Conservation (phyloP, 148 eudicot genomes). For the Cornus florida region DNA sequence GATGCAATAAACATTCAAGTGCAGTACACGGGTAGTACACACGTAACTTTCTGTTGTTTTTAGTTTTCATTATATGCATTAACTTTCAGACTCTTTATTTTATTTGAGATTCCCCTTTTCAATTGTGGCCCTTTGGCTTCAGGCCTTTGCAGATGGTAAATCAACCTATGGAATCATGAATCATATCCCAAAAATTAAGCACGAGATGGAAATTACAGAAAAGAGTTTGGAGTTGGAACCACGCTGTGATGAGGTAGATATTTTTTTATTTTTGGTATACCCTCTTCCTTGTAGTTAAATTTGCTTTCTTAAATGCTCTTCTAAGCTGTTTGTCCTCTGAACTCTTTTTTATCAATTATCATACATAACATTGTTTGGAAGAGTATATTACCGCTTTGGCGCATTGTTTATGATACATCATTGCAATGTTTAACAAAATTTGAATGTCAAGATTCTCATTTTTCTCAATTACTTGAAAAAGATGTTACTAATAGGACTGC, state of each 20-base stretch:
- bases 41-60: conserved; percentile 26
- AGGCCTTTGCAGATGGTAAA: conserved; percentile 52
- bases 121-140: conserved; percentile 22
- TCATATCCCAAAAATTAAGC: conserved; percentile 31
- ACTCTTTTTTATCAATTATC: neutral
- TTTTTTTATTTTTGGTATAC: neutral
- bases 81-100: neutral
- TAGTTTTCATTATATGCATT: neutral
- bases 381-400: neutral
- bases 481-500: neutral
- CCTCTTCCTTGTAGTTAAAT: neutral
- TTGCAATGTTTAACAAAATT: neutral
- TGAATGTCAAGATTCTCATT: neutral
- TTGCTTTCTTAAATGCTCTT: too few species aligned
- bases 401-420: neutral
- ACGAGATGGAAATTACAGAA: conserved; percentile 46
- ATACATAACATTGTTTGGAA: neutral
- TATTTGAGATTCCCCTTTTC: neutral
- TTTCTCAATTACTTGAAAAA: neutral
- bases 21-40: conserved; percentile 35
- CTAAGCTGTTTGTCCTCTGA: neutral
- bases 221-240: conserved; percentile 62
- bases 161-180: conserved; percentile 30
- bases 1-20: too few species aligned
- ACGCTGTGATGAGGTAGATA: conserved; percentile 55